A percentile compares a stretch with the other conserved stretches of the same genome.
These are phyloP conservation scores for Eremomyces bilateralis DNA, from an alignment of 495 filamentous ascomycete genomes.

Conservation along the genomic window DNA sequence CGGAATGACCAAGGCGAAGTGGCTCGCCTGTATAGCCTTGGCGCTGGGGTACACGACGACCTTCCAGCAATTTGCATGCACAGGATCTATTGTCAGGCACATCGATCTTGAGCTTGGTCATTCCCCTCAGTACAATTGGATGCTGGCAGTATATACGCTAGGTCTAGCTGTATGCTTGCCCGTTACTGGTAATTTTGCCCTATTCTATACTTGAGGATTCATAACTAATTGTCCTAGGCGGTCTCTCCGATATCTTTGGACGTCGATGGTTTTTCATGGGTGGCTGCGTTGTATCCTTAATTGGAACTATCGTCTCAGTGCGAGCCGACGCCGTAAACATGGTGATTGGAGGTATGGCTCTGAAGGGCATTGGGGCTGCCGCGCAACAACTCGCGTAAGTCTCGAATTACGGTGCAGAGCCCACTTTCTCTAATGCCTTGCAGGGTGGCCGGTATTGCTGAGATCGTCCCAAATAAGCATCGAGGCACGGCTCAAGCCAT, in stretches of 20 bases:
- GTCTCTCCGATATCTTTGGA: not conserved
- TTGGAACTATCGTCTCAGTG: not conserved
- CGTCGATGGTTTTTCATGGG: not conserved
- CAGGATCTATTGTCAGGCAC: not conserved
- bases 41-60: not conserved
- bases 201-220: not conserved
- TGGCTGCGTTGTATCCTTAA: not conserved
- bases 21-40: not conserved
- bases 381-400: not conserved
- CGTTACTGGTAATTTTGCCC: not conserved
- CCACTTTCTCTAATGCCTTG: too few relatives aligned
- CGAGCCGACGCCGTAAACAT: not conserved
- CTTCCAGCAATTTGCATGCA: not conserved
- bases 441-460: not conserved
- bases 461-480: not conserved
- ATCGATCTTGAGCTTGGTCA: not conserved
- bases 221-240: not conserved
- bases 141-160: not conserved
- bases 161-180: not conserved
- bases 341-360: not conserved
- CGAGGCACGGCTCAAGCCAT: not conserved
- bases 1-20: conserved; percentile 2
- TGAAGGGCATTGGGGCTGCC: not conserved
- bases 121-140: not conserved
- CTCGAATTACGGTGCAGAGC: too few relatives aligned